Conservation (phyloP, 208 protist species). For the Wallacemonas sp. region DNA sequence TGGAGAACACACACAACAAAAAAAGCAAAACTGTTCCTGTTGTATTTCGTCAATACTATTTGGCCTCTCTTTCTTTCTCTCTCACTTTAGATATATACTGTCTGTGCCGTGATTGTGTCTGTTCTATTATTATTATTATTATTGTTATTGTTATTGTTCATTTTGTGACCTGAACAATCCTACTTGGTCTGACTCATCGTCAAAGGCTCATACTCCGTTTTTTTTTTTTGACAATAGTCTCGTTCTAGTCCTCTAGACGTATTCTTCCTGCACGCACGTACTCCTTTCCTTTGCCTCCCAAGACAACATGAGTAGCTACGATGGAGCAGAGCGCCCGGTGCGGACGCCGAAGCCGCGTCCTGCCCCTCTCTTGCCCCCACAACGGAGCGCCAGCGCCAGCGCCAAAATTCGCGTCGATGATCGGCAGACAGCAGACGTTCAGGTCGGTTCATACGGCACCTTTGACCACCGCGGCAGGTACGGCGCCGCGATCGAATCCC, state of each 20-base stretch:
- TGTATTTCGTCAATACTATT: too few species aligned
- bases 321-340: neutral
- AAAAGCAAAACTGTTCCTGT: too few species aligned
- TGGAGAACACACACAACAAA: too few species aligned
- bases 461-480: constrained; percentile 6
- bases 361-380: constrained; percentile 22
- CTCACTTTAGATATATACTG: too few species aligned
- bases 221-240: neutral
- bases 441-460: constrained; percentile 34
- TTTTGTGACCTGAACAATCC: neutral
- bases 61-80: too few species aligned
- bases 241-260: too few species aligned
- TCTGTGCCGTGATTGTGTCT: too few species aligned
- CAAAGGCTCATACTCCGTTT: neutral
- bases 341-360: constrained; percentile 25
- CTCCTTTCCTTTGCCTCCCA: too few species aligned
- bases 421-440: constrained; percentile 1
- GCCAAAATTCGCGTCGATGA: constrained; percentile 4
- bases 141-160: neutral
- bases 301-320: constrained; percentile 7
- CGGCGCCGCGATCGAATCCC: neutral
- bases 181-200: too few species aligned
- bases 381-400: constrained; percentile 6
- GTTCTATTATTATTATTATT: too few species aligned
- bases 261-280: too few species aligned